A percentile compares a stretch with the other conserved stretches of the same genome.
These are phyloP conservation scores for Ganoderma lingzhi DNA, from an alignment of 1,284 basidiomycete species.

Conservation along the genomic window DNA sequence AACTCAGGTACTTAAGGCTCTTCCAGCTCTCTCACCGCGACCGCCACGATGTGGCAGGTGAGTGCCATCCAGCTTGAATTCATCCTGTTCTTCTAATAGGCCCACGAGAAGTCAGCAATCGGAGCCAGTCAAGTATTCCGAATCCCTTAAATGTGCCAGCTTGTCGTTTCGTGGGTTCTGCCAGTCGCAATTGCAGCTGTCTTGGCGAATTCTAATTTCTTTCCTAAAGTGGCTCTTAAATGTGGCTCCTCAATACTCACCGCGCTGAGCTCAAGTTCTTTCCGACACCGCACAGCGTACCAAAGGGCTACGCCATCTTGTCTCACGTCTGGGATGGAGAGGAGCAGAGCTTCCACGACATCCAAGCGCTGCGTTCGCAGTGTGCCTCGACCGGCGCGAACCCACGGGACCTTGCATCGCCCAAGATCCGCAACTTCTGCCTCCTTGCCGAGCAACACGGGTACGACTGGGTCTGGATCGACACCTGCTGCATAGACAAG, in stretches of 20 bases:
- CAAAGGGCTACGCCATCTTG: slow-evolving; percentile 5
- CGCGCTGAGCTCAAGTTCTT: slow-evolving; percentile 9
- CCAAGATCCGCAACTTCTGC: slow-evolving; percentile 5
- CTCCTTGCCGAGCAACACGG: slow-evolving; percentile 3
- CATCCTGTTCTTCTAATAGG: not conserved
- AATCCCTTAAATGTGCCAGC: not conserved
- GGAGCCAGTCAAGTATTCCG: not conserved
- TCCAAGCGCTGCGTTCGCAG: not conserved
- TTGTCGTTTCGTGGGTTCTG: not conserved
- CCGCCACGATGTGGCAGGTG: not conserved
- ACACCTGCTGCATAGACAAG: slow-evolving; percentile 29
- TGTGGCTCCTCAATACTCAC: slow-evolving; percentile 7
- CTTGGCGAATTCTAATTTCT: not conserved
- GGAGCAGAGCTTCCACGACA: slow-evolving; percentile 12
- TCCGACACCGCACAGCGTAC: not conserved
- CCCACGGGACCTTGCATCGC: not conserved
- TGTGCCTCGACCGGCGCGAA: not conserved
- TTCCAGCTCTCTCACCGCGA: not conserved
- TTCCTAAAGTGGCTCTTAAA: not conserved
- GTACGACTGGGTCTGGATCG: slow-evolving; percentile 21
- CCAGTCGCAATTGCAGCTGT: not conserved
- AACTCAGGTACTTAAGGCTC: not conserved
- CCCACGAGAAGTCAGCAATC: not conserved
- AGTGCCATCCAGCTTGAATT: not conserved
- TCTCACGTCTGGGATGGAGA: slow-evolving; percentile 13